Conservation (phyloP, 1,284 basidiomycete species). For the Puccinia hordei region DNA sequence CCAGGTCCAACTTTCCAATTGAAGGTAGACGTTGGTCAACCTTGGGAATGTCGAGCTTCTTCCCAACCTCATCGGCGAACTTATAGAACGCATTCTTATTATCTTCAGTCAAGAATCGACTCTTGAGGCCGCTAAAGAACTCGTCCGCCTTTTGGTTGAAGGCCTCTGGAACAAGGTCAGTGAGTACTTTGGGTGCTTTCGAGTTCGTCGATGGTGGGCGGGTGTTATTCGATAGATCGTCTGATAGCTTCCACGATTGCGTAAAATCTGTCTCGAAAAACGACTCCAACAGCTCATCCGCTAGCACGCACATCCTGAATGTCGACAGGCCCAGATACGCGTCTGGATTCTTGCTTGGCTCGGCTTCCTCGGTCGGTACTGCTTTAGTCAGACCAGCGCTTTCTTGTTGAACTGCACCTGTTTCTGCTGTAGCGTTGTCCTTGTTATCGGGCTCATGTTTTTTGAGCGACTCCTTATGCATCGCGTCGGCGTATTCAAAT, state of each 20-base stretch:
- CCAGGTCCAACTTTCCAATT: constrained; percentile 76
- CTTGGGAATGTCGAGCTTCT: constrained; percentile 73
- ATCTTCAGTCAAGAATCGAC: constrained; percentile 79
- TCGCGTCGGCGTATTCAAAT: constrained; percentile 90
- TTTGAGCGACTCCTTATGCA: constrained; percentile 59
- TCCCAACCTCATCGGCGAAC: constrained; percentile 87
- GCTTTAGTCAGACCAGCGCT: background rate
- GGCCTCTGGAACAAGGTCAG: constrained; percentile 38
- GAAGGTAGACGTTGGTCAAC: constrained; percentile 61
- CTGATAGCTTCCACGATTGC: constrained; percentile 78
- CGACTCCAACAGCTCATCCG: constrained; percentile 88
- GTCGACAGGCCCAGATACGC: constrained; percentile 63
- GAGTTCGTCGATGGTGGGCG: constrained; percentile 61
- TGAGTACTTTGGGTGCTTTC: constrained; percentile 34
- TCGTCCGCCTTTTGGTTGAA: constrained; percentile 57
- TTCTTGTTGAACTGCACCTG: constrained; percentile 49
- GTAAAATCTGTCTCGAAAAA: constrained; percentile 90
- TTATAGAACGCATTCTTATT: constrained; percentile 82
- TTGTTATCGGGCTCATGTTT: constrained; percentile 12
- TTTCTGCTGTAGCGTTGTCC: constrained; percentile 3
- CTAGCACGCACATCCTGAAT: constrained; percentile 94
- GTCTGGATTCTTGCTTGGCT: constrained; percentile 52
- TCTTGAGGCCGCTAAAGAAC: constrained; percentile 66
- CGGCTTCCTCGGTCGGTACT: constrained; percentile 7
- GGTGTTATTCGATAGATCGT: constrained; percentile 63